Conservation (phyloP, 768 basidiomycete genomes). For the Mrakia blollopis region DNA sequence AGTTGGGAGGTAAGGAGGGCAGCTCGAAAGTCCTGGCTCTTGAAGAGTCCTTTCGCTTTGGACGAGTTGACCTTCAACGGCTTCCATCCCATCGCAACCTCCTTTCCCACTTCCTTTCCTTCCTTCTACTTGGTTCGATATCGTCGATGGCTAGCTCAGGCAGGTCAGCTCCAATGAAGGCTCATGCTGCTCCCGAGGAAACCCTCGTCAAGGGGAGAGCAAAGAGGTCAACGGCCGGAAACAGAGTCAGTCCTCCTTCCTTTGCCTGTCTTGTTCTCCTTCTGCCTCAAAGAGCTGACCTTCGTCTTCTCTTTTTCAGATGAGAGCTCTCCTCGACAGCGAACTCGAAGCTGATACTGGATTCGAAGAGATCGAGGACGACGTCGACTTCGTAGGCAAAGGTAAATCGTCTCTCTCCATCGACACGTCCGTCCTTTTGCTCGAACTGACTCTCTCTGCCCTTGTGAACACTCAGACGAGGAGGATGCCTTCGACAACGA, state of each 20-base stretch:
- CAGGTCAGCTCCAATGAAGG: neutral
- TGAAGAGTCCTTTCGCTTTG: too few relatives aligned
- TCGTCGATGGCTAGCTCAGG: neutral
- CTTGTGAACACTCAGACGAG: neutral
- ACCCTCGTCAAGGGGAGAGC: neutral
- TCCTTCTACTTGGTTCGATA: neutral
- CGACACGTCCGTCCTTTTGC: neutral
- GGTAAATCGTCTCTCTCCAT: neutral
- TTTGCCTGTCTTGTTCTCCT: neutral
- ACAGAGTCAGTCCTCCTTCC: slow-evolving; percentile 1
- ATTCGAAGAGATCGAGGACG: slow-evolving; percentile 15
- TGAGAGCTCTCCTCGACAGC: slow-evolving; percentile 7
- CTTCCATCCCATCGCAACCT: neutral
- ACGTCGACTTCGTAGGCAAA: slow-evolving; percentile 11
- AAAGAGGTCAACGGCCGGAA: slow-evolving; percentile 10
- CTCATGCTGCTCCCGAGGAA: neutral
- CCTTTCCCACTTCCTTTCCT: neutral
- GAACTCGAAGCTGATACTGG: slow-evolving; percentile 3
- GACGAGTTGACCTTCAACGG: neutral
- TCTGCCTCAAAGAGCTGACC: neutral
- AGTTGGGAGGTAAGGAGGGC: neutral
- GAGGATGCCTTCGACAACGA: slow-evolving; percentile 18
- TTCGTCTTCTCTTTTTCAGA: neutral
- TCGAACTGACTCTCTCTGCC: neutral
- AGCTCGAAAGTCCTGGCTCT: neutral